Percentiles rank a stretch among this genome's conserved stretches.
These are phyloP conservation scores for Apiospora kogelbergensis DNA, from an alignment of 2,329 filamentous ascomycete genomes.

Conservation along the genomic window DNA sequence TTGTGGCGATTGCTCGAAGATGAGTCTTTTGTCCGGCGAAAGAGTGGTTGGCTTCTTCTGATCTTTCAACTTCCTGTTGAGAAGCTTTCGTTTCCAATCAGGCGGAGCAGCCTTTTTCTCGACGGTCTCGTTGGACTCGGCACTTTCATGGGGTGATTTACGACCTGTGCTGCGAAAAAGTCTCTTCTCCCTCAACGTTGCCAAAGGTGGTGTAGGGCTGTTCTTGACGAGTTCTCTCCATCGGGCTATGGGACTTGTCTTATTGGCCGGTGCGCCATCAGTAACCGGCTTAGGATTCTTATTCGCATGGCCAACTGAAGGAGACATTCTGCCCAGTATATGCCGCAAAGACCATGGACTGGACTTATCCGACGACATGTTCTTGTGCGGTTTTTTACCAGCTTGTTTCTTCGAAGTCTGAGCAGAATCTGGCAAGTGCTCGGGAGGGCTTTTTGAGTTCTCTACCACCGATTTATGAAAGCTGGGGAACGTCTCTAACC, in stretches of 20 bases:
- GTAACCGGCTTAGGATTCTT: not conserved
- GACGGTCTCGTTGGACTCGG: constrained; percentile 14
- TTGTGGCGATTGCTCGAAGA: constrained; percentile 17
- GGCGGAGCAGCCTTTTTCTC: constrained; percentile 15
- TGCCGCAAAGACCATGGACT: constrained; percentile 11
- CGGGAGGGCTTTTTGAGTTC: not conserved
- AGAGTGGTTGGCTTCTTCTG: constrained; percentile 15
- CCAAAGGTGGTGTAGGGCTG: constrained; percentile 25
- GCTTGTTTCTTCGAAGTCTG: not conserved
- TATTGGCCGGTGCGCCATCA: not conserved
- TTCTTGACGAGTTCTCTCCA: constrained; percentile 25
- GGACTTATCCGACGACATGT: constrained; percentile 1
- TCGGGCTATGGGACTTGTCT: constrained; percentile 14
- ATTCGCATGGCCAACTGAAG: not conserved
- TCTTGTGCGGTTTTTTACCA: not conserved
- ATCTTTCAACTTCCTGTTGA: constrained; percentile 14
- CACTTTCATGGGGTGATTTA: constrained; percentile 14
- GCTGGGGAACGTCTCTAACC: constrained; percentile 6
- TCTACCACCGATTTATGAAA: constrained; percentile 11
- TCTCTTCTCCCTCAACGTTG: constrained; percentile 24
- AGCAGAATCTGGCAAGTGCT: not conserved
- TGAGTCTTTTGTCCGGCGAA: constrained; percentile 17
- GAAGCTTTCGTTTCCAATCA: constrained; percentile 20
- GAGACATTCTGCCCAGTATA: constrained; percentile 8
- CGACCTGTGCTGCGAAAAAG: constrained; percentile 19